Evolutionary conservation across 2,329 filamentous ascomycete genomes (phyloP).

Genomic region (Ophiostoma sp.): DNA sequence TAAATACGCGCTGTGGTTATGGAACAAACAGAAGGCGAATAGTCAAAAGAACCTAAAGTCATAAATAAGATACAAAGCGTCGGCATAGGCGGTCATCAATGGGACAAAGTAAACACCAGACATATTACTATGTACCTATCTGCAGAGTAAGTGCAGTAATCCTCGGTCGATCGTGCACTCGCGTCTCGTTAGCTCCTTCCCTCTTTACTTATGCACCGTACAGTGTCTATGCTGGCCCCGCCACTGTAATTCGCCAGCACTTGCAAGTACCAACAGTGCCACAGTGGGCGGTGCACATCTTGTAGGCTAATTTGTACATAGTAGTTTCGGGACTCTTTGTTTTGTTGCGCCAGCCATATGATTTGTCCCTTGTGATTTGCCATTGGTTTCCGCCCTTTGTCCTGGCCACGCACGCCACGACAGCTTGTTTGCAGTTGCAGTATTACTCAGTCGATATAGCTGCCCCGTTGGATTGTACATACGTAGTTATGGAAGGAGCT

Average conservation of each 20-base stretch:
- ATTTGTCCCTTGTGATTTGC: neutral
- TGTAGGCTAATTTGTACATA: neutral
- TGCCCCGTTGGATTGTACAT: neutral
- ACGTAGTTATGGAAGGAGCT: slow-evolving; percentile 4
- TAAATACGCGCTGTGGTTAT: neutral
- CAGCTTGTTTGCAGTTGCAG: neutral
- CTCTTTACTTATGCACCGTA: neutral
- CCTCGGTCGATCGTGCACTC: slow-evolving; percentile 27
- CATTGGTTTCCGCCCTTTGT: neutral
- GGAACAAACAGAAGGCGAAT: neutral
- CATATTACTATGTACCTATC: neutral
- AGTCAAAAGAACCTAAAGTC: neutral
- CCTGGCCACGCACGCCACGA: neutral
- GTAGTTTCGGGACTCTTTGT: neutral
- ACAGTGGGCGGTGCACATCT: neutral
- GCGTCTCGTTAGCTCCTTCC: slow-evolving; percentile 22
- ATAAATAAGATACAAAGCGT: slow-evolving; percentile 6
- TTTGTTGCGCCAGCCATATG: slow-evolving; percentile 9
- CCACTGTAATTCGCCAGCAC: neutral
- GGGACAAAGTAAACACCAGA: neutral
- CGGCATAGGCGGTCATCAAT: neutral
- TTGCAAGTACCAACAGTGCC: neutral
- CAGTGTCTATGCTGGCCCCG: neutral
- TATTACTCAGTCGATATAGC: neutral
- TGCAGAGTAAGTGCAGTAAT: neutral